These are phyloP conservation scores for Brettanomyces naardenensis DNA, from an alignment of 805 yeast genomes.

Conservation along the genomic window DNA sequence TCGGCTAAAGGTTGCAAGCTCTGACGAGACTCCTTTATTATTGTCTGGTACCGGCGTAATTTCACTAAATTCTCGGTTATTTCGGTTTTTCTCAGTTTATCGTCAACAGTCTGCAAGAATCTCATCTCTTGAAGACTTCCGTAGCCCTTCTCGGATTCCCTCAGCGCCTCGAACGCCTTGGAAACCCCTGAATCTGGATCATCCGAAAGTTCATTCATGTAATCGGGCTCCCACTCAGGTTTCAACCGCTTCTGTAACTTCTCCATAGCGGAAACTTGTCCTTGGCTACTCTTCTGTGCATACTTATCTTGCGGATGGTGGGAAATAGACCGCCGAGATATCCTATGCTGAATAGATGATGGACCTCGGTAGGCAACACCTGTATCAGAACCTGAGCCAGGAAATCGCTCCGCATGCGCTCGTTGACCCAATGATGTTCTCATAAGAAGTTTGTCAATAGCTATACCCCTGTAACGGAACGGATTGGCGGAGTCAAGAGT, in stretches of 20 bases:
- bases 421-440: not conserved
- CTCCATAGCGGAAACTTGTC: conserved; percentile 4
- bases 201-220: conserved; percentile 13
- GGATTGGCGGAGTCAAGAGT: too few species aligned
- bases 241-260: conserved; percentile 13
- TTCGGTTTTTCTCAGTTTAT: conserved; percentile 7
- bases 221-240: conserved; percentile 25
- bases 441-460: not conserved
- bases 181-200: conserved; percentile 11
- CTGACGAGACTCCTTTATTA: conserved; percentile 23
- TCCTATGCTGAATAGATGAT: not conserved
- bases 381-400: not conserved
- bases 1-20: conserved; percentile 38
- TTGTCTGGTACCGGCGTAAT: conserved; percentile 17
- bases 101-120: conserved; percentile 13
- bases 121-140: conserved; percentile 19
- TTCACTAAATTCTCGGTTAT: conserved; percentile 16
- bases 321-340: conserved; percentile 24
- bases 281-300: not conserved
- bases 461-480: not conserved
- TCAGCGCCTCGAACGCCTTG: conserved; percentile 7
- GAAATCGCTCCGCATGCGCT: not conserved
- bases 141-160: conserved; percentile 2
- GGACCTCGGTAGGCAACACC: too few species aligned
- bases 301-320: conserved; percentile 12